Conservation (phyloP, 73 alveolate genomes). For the Paramecium biaurelia region DNA sequence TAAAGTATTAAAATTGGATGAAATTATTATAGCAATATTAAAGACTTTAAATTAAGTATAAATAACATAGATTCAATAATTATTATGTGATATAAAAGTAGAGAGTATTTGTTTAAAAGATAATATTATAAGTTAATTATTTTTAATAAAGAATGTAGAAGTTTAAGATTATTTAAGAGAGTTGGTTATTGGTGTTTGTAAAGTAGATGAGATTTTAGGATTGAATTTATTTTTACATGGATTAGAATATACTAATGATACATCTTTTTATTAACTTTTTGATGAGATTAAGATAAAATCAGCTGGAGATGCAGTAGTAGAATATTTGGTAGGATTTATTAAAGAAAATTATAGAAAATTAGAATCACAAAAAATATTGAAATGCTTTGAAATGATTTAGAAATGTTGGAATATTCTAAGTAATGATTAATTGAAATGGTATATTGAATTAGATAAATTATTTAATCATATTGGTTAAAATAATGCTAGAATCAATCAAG, state of each 20-base stretch:
- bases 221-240: background rate
- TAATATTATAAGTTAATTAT: background rate
- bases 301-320: slow-evolving; percentile 11
- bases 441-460: background rate
- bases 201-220: background rate
- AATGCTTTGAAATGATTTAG: slow-evolving; percentile 12
- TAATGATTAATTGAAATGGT: background rate
- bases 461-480: background rate
- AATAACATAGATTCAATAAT: background rate
- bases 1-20: background rate
- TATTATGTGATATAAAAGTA: background rate
- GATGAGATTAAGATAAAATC: background rate
- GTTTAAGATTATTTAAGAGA: background rate
- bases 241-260: background rate
- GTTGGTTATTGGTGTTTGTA: background rate
- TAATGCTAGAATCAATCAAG: background rate
- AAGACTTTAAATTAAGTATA: background rate
- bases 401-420: background rate
- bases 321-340: background rate
- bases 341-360: background rate
- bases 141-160: background rate
- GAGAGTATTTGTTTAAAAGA: background rate
- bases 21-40: background rate
- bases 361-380: background rate
- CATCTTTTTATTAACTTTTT: background rate